Base-by-base conservation (phyloP, 768 basidiomycete genomes). In the Suillus discolor region DNA sequence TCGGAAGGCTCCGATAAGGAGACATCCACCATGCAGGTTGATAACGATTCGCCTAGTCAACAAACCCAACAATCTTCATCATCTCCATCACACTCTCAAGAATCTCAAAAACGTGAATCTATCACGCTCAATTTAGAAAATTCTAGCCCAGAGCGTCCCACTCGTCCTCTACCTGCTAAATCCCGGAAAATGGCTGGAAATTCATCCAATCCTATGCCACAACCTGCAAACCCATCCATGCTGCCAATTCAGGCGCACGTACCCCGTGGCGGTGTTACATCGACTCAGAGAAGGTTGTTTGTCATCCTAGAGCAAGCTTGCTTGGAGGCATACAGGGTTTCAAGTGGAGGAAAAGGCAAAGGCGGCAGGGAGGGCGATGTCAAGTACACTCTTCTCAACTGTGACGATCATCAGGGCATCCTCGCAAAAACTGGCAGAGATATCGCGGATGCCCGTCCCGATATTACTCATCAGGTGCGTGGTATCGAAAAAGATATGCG, bases 361-460 rank as follows among this genome's bases (percentile, higher is more conserved):
- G 79, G 77, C 65, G 81, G 75, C 70, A 85, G 83, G 75, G 85
- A 75, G 76, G 87, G 81, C 72, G 96, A 97, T 66, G 94, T 93
- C 65, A 98, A 98, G 79, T 99, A 98, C 78, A 96, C 96, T 11
- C 81, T 99, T 65, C 79, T 99, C 70, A 99, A 99, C 79, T 99
- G 97, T 77, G 97, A 99, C 75, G 97, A 99, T 71, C 97, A 98
- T 79, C 97, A 99, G 77, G 97, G 97, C 63, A 97, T 99, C 70
- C 83, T 99, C 67, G 97, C 97, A 6, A 99, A 97, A 79, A 97
- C 95, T 0, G 95, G 96, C 18, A 86, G 97, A 74, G 97, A 99
- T 79, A 99, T 99, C 67, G 97, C 97, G 18, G 96, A 99, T 79
- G 97, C 97, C n/a, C 83, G 97, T 69, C 97, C 97, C 2, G 97